Conservation (phyloP, 208 protist species). For the Angomonas deanei region DNA sequence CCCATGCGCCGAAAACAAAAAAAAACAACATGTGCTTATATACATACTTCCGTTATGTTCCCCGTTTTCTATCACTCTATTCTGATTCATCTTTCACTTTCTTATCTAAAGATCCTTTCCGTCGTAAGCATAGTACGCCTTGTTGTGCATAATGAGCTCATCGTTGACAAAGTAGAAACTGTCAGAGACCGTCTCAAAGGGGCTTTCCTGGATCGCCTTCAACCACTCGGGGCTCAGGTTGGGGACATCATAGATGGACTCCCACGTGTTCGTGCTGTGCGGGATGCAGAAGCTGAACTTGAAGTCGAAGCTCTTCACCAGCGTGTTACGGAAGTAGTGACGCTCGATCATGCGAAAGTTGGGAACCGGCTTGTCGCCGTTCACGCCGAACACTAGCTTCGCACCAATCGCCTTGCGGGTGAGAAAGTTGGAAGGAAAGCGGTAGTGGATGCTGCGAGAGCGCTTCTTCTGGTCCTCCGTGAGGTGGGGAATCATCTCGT, state of each 20-base stretch:
- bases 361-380: constrained; percentile 73
- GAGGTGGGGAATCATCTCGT: constrained; percentile 18
- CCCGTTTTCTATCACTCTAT: neutral
- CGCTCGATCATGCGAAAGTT: constrained; percentile 97
- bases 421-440: constrained; percentile 85
- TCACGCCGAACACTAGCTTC: constrained; percentile 90
- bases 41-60: neutral
- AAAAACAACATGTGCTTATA: neutral
- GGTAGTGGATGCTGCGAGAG: constrained; percentile 84
- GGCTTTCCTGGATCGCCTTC: constrained; percentile 79
- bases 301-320: constrained; percentile 96
- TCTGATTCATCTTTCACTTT: constrained; percentile 9
- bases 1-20: neutral
- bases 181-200: constrained; percentile 92
- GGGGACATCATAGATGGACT: constrained; percentile 94
- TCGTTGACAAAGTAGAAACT: constrained; percentile 95
- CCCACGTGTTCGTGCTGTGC: constrained; percentile 93
- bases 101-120: constrained; percentile 20
- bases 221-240: constrained; percentile 77
- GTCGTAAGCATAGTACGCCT: constrained; percentile 86
- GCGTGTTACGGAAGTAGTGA: constrained; percentile 92
- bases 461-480: constrained; percentile 44
- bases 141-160: constrained; percentile 95
- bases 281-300: constrained; percentile 96
- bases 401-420: constrained; percentile 68